phyloP scores from a whole-genome alignment of 768 basidiomycete species.

The Trametes meyenii region DNA sequence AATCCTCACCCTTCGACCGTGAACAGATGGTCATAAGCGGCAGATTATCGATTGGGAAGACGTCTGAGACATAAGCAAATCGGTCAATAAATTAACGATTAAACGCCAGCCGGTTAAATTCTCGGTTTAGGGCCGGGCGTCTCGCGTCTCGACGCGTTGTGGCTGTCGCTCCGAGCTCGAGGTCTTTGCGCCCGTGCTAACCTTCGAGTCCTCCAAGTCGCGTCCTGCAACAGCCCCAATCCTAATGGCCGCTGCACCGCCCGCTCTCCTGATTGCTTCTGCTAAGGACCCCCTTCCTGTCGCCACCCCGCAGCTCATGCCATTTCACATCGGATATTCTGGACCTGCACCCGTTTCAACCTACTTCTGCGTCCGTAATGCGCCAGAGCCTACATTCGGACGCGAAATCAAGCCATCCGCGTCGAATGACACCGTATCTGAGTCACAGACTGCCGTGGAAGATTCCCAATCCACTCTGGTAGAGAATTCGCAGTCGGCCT shows the following conservation, averaged over 20 bases:
- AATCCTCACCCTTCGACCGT: too few species aligned
- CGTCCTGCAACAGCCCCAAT: not conserved
- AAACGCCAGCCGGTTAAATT: too few species aligned
- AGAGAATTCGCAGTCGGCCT: not conserved
- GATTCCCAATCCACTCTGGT: constrained; percentile 20
- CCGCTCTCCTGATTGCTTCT: not conserved
- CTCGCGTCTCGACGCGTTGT: constrained; percentile 9
- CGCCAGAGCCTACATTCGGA: constrained; percentile 28
- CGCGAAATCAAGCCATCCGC: not conserved
- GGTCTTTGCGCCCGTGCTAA: not conserved
- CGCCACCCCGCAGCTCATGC: constrained; percentile 70
- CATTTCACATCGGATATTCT: constrained; percentile 73
- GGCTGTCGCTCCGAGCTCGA: not conserved
- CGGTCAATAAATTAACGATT: too few species aligned
- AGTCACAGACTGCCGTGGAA: not conserved
- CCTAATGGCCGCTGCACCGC: not conserved
- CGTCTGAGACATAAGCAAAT: too few species aligned
- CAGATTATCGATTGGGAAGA: too few species aligned
- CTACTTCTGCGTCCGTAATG: constrained; percentile 62
- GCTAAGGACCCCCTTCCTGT: not conserved
- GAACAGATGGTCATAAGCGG: not conserved
- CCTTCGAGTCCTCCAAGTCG: not conserved
- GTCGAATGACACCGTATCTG: constrained; percentile 7
- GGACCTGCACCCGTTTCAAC: constrained; percentile 76
- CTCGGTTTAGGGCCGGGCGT: constrained; percentile 8